Base-by-base conservation (phyloP, 208 protist species). In the Porcisia hertigi region DNA sequence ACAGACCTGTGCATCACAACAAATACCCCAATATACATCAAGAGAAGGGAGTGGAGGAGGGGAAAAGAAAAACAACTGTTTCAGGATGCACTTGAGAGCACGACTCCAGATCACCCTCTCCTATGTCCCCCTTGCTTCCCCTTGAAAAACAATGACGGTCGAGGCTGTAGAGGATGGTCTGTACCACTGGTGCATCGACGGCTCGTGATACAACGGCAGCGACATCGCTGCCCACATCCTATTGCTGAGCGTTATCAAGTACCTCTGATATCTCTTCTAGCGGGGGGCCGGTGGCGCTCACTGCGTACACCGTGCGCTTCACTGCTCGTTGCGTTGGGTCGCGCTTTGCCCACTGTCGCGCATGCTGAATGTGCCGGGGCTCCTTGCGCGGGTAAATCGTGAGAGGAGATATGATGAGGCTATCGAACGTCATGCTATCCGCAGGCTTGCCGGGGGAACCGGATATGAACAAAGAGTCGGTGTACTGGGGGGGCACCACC, bases 221-320 rank as follows among this genome's bases (percentile, higher is more conserved):
- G 36, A 43, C n/a, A 25, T 43, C 49, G 66, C 11, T 39, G 2
- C 1, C 47, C 43, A 41, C 23, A 3, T 57, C 12, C 25, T 36
- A 2, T 1, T 25, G 11, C 4, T 5, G 47, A 41, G 11, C 36
- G 14, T 20, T 57, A 41, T n/a, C 9, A 7, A 71, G 47, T 0
- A 12, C 66, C 12, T 20, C 25, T 9, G 25, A 18, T n/a, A 43
- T 1, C 3, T 45, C 25, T n/a, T 1, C 9, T 8, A 52, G 1
- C 55, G 36, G 43, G 18, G 58, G 34, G 12, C n/a, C 54, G 41
- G 41, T 1, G n/a, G 1, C 4, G 77, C 54, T 52, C 62, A 65
- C 57, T 23, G 73, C 58, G 69, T 82, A 82, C 14, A 82, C 73
- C 18, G 63, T 82, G 36, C 78, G 72, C 78, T 82, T 82, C 69